Evolutionary conservation across 371 early-diverging fungal species (phyloP).

Genomic region (Mucor irregularis): DNA sequence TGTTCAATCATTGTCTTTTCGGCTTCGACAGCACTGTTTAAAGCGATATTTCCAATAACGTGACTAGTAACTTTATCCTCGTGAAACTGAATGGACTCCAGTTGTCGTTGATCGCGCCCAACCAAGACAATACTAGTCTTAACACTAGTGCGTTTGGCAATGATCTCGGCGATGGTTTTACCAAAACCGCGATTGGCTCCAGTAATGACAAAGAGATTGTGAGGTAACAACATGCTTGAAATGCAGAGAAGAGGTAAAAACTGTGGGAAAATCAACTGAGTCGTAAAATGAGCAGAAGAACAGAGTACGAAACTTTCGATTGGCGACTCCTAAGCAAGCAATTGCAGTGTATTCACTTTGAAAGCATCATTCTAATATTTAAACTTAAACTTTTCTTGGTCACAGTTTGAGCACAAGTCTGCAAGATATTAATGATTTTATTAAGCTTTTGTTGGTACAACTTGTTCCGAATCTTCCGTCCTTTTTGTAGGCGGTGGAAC

Average conservation of each 20-base stretch:
- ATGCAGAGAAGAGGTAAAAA: no score
- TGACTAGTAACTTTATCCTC: constrained; percentile 9
- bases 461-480: background rate
- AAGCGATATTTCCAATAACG: constrained; percentile 19
- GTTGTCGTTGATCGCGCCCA: constrained; percentile 45
- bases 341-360: no score
- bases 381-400: no score
- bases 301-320: no score
- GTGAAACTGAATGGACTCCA: constrained; percentile 18
- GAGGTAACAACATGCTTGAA: constrained; percentile 16
- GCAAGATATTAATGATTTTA: background rate
- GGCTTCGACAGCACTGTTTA: constrained; percentile 22
- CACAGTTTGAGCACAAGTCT: no score
- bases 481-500: background rate
- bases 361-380: no score
- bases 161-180: constrained; percentile 53
- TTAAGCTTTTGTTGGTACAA: constrained; percentile 1
- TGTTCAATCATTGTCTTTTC: constrained; percentile 17
- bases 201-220: constrained; percentile 58
- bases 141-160: constrained; percentile 24
- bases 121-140: constrained; percentile 52
- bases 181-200: constrained; percentile 89
- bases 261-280: constrained; percentile 11
- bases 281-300: constrained; percentile 8
- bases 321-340: no score